phyloP scores from a whole-genome alignment of 202 grass and related monocot genomes.

The Tripidium arundinaceum region DNA sequence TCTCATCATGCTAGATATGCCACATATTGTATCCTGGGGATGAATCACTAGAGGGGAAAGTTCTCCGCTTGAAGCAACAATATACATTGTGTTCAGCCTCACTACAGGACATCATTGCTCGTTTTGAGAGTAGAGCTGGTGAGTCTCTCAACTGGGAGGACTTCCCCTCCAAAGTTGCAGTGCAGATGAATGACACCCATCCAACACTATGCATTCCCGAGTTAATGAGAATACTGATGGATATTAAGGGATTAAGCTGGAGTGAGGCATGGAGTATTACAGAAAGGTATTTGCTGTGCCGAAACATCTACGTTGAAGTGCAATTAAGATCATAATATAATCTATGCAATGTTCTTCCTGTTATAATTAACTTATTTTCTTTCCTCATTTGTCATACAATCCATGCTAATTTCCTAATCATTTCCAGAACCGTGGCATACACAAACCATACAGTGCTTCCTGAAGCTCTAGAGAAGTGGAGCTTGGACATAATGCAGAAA shows the following conservation, averaged over 20 bases:
- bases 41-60: conserved; percentile 85
- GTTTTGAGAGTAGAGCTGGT: conserved; percentile 81
- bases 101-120: conserved; percentile 91
- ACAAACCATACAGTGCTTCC: conserved; percentile 98
- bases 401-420: conserved; percentile 8
- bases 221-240: conserved; percentile 95
- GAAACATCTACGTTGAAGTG: background rate
- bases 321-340: conserved; percentile 13
- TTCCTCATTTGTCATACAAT: conserved; percentile 24
- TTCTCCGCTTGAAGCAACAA: conserved; percentile 93
- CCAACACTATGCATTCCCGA: conserved; percentile 98
- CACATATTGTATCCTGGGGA: conserved; percentile 92
- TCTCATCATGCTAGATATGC: conserved; percentile 72
- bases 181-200: conserved; percentile 99
- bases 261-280: conserved; percentile 84
- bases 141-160: conserved; percentile 80
- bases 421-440: conserved; percentile 88
- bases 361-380: background rate
- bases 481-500: conserved; percentile 96
- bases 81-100: conserved; percentile 98
- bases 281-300: conserved; percentile 54
- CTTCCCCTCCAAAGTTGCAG: conserved; percentile 94
- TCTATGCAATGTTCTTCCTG: background rate
- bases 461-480: conserved; percentile 99
- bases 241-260: conserved; percentile 91